These are phyloP conservation scores for Fistulinella prunicolor DNA, from an alignment of 768 basidiomycete genomes.

Conservation along the genomic window DNA sequence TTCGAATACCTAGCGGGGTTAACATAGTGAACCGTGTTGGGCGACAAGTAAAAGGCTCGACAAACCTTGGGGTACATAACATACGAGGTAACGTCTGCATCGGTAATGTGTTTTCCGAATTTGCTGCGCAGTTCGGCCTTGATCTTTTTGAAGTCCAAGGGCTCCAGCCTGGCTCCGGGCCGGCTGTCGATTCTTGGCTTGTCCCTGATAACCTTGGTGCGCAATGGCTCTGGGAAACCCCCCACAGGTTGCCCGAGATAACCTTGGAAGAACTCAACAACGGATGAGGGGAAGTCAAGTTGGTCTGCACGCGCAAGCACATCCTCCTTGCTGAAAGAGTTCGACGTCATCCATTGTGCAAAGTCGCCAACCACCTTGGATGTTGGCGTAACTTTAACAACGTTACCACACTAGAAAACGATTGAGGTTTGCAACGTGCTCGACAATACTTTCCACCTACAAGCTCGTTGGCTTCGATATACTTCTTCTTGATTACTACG, in stretches of 20 bases:
- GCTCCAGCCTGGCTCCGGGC: conserved; percentile 83
- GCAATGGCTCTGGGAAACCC: conserved; percentile 97
- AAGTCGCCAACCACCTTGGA: conserved; percentile 99
- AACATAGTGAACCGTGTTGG: conserved; percentile 7
- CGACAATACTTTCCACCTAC: conserved; percentile 43
- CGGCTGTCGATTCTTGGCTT: conserved; percentile 92
- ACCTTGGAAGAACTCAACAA: conserved; percentile 99
- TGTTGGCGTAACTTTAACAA: conserved; percentile 99
- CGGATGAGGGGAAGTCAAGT: conserved; percentile 96
- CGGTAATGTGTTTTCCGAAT: conserved; percentile 93
- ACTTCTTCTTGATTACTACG: conserved; percentile 94
- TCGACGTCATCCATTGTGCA: conserved; percentile 99
- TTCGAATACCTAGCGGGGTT: conserved; percentile 76
- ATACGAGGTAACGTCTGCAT: conserved; percentile 90
- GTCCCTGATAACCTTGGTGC: conserved; percentile 87
- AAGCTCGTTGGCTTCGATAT: conserved; percentile 95
- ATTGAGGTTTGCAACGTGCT: conserved; percentile 2
- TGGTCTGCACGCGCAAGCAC: conserved; percentile 83
- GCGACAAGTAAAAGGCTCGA: conserved; percentile 4
- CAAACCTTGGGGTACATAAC: conserved; percentile 97
- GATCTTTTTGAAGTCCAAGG: conserved; percentile 94
- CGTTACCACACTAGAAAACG: conserved; percentile 77
- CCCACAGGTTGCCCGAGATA: conserved; percentile 97
- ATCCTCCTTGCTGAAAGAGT: conserved; percentile 82
- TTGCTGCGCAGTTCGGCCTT: conserved; percentile 90